Evolutionary conservation across 257 asterid genomes (phyloP), one percentile per base, ranked within the genome.

Genomic region (Ehretia macrophylla): DNA sequence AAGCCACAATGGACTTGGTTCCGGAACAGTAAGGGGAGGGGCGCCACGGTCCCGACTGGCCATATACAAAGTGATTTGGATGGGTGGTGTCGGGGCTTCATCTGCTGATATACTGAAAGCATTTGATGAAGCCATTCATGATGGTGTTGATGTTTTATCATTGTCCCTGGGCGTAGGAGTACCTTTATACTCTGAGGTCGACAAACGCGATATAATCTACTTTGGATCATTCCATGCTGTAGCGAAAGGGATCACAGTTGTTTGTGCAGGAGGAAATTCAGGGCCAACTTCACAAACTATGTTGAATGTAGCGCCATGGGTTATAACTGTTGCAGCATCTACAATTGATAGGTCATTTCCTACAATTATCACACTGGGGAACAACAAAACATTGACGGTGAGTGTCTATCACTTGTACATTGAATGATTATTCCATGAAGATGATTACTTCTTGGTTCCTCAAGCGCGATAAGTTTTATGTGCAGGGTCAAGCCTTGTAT

Each of bases 1-100:
- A 4, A 75, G 76, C 70, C 67, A 47, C 55, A 4, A 55, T 3
- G 78, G 80, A 0, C 76, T 75, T 8, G 84, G 64, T 0, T 13
- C 14, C 4, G 84, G 87, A 17, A 75, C 80, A 0, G 68, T 73
- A 0, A 58, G 85, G 39, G 88, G 87, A 0, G 88, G 88, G 0
- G 88, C 80, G 20, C 81, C 85, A 0, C 60, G 32, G 0, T 83
- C 88, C 16, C 74, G 83, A 0, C 53, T 81, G 46, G 83, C 88
- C n/a, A 32, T 68, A 20, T 82, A 79, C 68, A 82, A 76, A 69
- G 88, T 66, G 12, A 67, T 76, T 58, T 79, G 85, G 79, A 17
- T 32, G 0, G 51, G 22, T 35, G 27, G 1, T 1, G 75, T 66
- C 5, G 18, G 5, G 5, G 27, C 40, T 14, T 1, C 62, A 4